Evolutionary conservation across 1,284 basidiomycete species (phyloP).

Genomic region (Sporisorium iseilematis-ciliati): DNA sequence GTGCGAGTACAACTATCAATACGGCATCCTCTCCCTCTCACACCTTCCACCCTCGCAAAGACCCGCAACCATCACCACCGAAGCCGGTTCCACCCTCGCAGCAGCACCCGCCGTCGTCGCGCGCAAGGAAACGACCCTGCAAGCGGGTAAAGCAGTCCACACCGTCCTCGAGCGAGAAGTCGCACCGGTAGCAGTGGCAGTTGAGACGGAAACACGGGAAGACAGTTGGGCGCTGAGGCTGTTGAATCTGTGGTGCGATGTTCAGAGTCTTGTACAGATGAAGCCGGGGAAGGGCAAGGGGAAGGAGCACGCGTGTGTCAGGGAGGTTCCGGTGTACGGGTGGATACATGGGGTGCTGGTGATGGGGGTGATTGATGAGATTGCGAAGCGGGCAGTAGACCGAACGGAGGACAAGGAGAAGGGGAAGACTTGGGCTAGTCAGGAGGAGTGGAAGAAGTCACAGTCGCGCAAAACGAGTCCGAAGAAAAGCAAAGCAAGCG

Average conservation of each 20-base stretch:
- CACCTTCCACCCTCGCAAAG: constrained; percentile 54
- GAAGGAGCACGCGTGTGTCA: constrained; percentile 25
- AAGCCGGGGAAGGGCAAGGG: constrained; percentile 7
- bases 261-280: constrained; percentile 16
- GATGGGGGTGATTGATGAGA: constrained; percentile 64
- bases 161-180: constrained; percentile 82
- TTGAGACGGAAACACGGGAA: constrained; percentile 74
- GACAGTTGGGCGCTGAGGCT: constrained; percentile 81
- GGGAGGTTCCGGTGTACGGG: constrained; percentile 65
- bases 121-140: constrained; percentile 45
- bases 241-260: constrained; percentile 62
- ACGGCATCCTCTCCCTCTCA: constrained; percentile 54
- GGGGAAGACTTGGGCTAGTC: constrained; percentile 44
- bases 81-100: constrained; percentile 39
- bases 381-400: constrained; percentile 25
- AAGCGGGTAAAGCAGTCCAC: constrained; percentile 75
- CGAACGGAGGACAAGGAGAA: not conserved
- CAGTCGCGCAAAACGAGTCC: constrained; percentile 25
- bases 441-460: constrained; percentile 57
- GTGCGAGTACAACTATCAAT: constrained; percentile 65
- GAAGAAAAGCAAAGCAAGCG: constrained; percentile 20
- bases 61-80: constrained; percentile 56
- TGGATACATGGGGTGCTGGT: constrained; percentile 57
- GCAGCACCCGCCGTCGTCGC: constrained; percentile 35
- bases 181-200: constrained; percentile 73